A percentile compares a stretch with the other conserved stretches of the same genome.
Conservation (phyloP, 345 rosid species). For the Salix caprea region DNA sequence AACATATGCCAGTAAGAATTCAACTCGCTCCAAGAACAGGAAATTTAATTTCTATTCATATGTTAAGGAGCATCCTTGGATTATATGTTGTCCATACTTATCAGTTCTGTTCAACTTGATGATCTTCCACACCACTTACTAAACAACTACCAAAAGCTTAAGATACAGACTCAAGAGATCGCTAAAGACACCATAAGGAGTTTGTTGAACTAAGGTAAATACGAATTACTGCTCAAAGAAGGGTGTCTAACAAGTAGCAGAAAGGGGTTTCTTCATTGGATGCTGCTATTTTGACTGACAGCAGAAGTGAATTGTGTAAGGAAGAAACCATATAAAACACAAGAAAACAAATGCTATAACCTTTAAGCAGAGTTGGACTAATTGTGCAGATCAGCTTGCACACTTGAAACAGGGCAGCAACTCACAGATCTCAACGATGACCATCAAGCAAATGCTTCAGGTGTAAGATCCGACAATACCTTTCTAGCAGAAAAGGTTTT, state of each 20-base stretch:
- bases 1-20: not conserved
- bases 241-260: not conserved
- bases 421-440: not conserved
- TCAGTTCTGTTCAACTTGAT: not conserved
- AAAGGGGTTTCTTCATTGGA: not conserved
- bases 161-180: not conserved
- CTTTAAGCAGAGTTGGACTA: not conserved
- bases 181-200: not conserved
- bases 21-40: not conserved
- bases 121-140: not conserved
- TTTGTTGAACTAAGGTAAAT: not conserved
- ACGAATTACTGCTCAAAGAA: not conserved
- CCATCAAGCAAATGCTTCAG: not conserved
- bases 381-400: not conserved
- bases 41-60: not conserved
- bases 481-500: not conserved
- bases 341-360: not conserved
- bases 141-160: not conserved
- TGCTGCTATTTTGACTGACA: not conserved
- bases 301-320: not conserved
- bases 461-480: not conserved
- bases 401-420: not conserved
- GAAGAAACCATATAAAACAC: not conserved
- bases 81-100: not conserved
- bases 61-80: not conserved